These are phyloP conservation scores for Trypanosoma platydactyli DNA, from an alignment of 208 protist genomes.

Conservation along the genomic window DNA sequence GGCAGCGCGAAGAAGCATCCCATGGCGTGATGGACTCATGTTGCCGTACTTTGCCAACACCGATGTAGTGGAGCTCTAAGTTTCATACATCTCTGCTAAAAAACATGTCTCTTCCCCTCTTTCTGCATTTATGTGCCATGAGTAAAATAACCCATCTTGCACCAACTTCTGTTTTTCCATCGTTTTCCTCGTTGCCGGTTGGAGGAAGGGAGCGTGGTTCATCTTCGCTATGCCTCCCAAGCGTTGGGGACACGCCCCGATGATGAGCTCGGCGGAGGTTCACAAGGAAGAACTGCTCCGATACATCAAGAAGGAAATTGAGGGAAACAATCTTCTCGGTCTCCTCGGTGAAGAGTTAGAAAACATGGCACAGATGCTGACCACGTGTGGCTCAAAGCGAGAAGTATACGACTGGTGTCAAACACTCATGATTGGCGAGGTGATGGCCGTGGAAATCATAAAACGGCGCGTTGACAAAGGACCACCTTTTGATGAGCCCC, in stretches of 20 bases:
- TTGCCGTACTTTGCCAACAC: conserved; percentile 87
- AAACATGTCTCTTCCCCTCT: not conserved
- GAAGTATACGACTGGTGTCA: conserved; percentile 78
- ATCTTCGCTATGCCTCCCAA: conserved; percentile 49
- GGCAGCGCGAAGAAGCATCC: conserved; percentile 52
- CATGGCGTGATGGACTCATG: conserved; percentile 69
- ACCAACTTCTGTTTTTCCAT: not conserved
- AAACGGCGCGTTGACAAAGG: conserved; percentile 51
- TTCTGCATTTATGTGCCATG: conserved; percentile 3
- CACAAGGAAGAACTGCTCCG: conserved; percentile 29
- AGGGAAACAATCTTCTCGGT: conserved; percentile 71
- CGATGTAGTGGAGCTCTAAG: conserved; percentile 55
- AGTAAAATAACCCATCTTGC: no score
- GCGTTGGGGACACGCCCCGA: conserved; percentile 37
- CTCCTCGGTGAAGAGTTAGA: conserved; percentile 68
- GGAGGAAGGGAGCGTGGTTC: not conserved
- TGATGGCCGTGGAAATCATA: conserved; percentile 66
- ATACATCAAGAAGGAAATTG: conserved; percentile 69
- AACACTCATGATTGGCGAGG: conserved; percentile 77
- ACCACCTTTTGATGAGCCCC: conserved; percentile 63
- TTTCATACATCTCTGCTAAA: not conserved
- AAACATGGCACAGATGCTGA: conserved; percentile 62
- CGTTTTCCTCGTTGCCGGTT: not conserved
- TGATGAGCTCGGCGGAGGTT: conserved; percentile 14
- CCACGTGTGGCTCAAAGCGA: conserved; percentile 42